Evolutionary conservation across 1,284 basidiomycete species (phyloP).

Genomic region (Apiotrichum mycotoxinovorans): DNA sequence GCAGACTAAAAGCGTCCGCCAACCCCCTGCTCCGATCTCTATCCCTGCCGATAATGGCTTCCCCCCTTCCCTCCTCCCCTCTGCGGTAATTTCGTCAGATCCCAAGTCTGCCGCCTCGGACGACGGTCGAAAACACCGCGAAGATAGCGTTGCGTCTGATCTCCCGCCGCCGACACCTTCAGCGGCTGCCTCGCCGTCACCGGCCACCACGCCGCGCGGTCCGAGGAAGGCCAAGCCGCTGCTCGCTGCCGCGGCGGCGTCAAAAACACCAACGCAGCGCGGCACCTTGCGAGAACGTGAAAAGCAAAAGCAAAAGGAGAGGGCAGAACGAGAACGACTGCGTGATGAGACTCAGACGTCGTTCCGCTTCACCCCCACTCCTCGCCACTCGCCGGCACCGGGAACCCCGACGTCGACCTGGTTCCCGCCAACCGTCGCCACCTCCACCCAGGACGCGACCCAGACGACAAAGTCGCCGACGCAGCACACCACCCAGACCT

Average conservation of each 20-base stretch:
- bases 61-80: background rate
- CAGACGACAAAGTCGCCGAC: background rate
- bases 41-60: background rate
- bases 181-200: background rate
- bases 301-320: background rate
- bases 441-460: background rate
- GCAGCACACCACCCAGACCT: background rate
- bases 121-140: background rate
- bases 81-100: background rate
- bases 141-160: background rate
- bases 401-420: background rate
- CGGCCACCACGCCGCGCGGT: background rate
- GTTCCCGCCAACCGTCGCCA: background rate
- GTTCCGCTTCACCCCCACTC: background rate
- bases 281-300: slow-evolving; percentile 1
- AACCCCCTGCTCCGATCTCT: background rate
- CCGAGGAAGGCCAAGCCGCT: background rate
- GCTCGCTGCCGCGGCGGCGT: slow-evolving; percentile 3
- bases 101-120: background rate
- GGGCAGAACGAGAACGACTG: background rate
- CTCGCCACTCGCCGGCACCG: background rate
- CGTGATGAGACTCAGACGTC: background rate
- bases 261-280: background rate
- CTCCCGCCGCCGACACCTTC: background rate
- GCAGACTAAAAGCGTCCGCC: background rate